phyloP scores from a whole-genome alignment of 164 flowering plant genomes.

The Kingdonia uniflora region DNA sequence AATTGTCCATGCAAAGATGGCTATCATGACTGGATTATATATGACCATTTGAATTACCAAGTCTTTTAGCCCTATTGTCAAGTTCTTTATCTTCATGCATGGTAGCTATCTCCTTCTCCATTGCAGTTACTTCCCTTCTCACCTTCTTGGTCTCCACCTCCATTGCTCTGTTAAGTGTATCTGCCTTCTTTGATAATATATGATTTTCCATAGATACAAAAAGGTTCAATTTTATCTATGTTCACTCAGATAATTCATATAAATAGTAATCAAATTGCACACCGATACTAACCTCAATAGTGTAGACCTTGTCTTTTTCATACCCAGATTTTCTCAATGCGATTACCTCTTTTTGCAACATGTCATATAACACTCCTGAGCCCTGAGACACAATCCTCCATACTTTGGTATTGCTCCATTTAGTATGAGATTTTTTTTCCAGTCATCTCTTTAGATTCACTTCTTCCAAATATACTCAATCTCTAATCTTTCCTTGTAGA shows the following conservation, averaged over 20 bases:
- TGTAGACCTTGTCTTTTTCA: slow-evolving; percentile 95
- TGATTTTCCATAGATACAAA: slow-evolving; percentile 7
- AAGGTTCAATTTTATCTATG: not conserved
- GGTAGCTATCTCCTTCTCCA: slow-evolving; percentile 96
- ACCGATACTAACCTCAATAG: slow-evolving; percentile 58
- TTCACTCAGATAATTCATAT: not conserved
- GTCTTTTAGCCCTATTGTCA: slow-evolving; percentile 63
- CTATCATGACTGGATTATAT: not conserved
- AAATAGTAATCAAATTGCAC: not conserved
- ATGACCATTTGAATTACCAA: slow-evolving; percentile 40
- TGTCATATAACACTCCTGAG: slow-evolving; percentile 71
- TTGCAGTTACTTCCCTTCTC: slow-evolving; percentile 96
- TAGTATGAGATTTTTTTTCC: too few species aligned
- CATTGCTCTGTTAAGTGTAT: slow-evolving; percentile 90
- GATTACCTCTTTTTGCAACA: slow-evolving; percentile 84
- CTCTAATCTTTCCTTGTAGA: too few species aligned
- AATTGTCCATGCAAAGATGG: not conserved
- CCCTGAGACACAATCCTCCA: slow-evolving; percentile 71
- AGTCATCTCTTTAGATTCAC: too few species aligned
- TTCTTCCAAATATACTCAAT: too few species aligned
- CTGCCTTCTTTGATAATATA: slow-evolving; percentile 95
- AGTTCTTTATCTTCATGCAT: slow-evolving; percentile 88
- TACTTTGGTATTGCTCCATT: slow-evolving; percentile 42
- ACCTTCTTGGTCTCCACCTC: slow-evolving; percentile 96
- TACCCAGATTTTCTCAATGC: slow-evolving; percentile 77